Evolutionary conservation across 2,329 filamentous ascomycete genomes (phyloP), one percentile per base, ranked within the genome.

Genomic region (Fusarium devonianum): DNA sequence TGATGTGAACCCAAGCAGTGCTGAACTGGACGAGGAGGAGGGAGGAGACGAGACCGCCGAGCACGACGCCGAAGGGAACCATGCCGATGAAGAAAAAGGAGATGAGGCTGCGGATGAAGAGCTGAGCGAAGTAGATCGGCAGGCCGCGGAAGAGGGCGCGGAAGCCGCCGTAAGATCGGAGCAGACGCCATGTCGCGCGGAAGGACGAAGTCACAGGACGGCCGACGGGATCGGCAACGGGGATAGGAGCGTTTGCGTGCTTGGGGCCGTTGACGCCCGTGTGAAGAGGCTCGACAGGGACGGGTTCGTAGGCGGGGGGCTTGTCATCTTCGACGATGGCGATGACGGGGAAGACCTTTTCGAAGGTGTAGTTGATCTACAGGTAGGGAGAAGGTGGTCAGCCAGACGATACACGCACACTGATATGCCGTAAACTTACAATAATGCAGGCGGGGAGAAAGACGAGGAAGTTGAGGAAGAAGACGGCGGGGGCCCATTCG

Each of bases 1-100:
- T 84, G 64, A 89, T 86, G 71, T 96, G 91, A 4, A 92, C 89
- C 91, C 92, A 96, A 42, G 84, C 81, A 60, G 92, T 82, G 69
- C 84, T 82, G 50, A 93, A 71, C 65, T 88, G 88, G 26, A 87
- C 82, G 22, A 89, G 76, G 30, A 88, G 48, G 38, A 87, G 78
- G 42, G 78, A 78, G 43, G 64, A 60, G 46, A 69, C 30, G 44
- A 86, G 77, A 44, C 78, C 77, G 49, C 64, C 64, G 34, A 68
- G 18, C 34, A 73, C 57, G 57, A 73, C 66, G 43, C 86, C 58
- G 39, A 75, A 66, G 47, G 75, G 70, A 49, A 78, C 72, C 14
- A 82, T 66, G 28, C 75, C 58, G 23, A 66, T 63, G 13, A 71
- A 57, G 62, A 88, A 65, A 56, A 83, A 65, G 44, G 69, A 70